Evolutionary conservation across 2,329 filamentous ascomycete species (phyloP).

Genomic region (Alternaria longipes): DNA sequence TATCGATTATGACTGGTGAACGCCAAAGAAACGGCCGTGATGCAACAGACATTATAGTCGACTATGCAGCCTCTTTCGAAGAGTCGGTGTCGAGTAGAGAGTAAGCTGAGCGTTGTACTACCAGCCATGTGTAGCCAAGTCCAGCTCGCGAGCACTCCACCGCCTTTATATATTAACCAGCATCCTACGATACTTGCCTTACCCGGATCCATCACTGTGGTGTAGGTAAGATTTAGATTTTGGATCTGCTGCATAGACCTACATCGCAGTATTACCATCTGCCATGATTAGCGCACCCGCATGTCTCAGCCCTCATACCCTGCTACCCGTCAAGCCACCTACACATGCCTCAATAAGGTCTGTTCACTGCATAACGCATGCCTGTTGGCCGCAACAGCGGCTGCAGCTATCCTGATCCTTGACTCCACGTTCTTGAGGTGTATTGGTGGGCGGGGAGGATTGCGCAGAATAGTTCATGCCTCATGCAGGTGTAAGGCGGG

Average conservation of each 20-base stretch:
- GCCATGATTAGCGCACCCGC: conserved; percentile 14
- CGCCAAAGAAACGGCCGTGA: conserved; percentile 36
- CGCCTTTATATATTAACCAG: conserved; percentile 16
- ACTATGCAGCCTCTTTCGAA: conserved; percentile 5
- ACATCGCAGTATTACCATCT: conserved; percentile 6
- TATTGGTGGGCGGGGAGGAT: background rate
- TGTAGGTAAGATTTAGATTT: conserved; percentile 13
- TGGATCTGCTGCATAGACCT: conserved; percentile 10
- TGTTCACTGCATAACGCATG: conserved; percentile 2
- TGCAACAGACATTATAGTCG: conserved; percentile 32
- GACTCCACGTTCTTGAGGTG: conserved; percentile 1
- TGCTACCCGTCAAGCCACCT: conserved; percentile 5
- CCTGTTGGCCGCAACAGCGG: background rate
- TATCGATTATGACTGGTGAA: conserved; percentile 21
- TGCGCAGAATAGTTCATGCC: background rate
- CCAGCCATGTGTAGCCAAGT: background rate
- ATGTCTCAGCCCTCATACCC: conserved; percentile 8
- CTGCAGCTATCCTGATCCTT: conserved; percentile 11
- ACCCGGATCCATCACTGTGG: conserved; percentile 4
- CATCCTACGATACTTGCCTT: conserved; percentile 4
- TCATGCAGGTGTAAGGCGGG: conserved; percentile 9
- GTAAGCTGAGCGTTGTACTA: conserved; percentile 14
- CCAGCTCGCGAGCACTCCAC: conserved; percentile 4
- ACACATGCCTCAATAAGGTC: background rate
- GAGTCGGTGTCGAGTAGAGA: conserved; percentile 8